Conservation (phyloP, 2,329 filamentous ascomycete genomes). For the Xylaria sp. region DNA sequence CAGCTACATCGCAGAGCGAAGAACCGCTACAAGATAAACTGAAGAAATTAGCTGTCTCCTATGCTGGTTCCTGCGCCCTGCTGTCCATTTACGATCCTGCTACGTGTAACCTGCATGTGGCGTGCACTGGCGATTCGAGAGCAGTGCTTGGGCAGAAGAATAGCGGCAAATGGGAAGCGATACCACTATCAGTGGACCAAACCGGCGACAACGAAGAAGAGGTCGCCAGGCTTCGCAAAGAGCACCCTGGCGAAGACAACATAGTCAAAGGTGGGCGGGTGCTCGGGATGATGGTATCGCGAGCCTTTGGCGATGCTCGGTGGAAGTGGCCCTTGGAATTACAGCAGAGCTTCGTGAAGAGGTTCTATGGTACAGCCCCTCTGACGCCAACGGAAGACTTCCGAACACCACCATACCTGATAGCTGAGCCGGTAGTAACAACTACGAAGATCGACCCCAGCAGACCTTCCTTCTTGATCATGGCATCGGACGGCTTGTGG, state of each 20-base stretch:
- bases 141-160: neutral
- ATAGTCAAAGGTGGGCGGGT: neutral
- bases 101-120: neutral
- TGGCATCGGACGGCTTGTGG: constrained; percentile 11
- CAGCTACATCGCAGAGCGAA: neutral
- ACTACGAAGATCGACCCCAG: neutral
- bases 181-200: neutral
- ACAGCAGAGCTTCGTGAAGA: too few relatives aligned
- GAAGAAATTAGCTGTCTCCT: neutral
- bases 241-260: neutral
- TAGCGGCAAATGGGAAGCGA: neutral
- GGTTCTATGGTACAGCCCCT: too few relatives aligned
- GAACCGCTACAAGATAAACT: neutral
- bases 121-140: constrained; percentile 11
- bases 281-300: neutral
- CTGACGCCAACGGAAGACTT: neutral
- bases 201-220: neutral
- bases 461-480: neutral
- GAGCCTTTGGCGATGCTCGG: neutral
- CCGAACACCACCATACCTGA: constrained; percentile 14
- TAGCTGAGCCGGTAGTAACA: neutral
- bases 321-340: constrained; percentile 1
- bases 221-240: neutral
- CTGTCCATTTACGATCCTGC: constrained; percentile 1
- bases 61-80: constrained; percentile 12